Base-by-base conservation (phyloP, 768 basidiomycete genomes). In the Tremella yokohamensis region DNA sequence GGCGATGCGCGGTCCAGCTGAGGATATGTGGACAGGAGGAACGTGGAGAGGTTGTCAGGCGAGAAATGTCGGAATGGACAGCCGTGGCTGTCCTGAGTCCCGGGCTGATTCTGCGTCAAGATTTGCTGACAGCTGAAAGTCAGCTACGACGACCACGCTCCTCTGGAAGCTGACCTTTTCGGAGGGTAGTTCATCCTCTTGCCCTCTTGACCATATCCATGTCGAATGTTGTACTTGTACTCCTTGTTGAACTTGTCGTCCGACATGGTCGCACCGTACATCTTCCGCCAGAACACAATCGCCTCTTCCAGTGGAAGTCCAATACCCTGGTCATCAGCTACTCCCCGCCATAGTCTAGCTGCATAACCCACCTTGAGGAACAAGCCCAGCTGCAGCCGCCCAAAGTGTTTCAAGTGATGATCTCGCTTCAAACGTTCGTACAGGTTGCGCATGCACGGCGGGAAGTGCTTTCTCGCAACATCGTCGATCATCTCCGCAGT, bases 231-330 rank as follows among this genome's bases (percentile, higher is more conserved):
- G 76, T 99, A 99, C 68, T 85, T 87, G 82, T 97, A 87, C 73
- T 96, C 89, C 74, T 98, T 99, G 80, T 93, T 94, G 78, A 98
- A 99, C 74, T 90, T 87, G 78, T 97, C 91, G 58, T 97, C 94
- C 9, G 86, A 84, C 54, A 90, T 84, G 24, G 78, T 80, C 15
- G 68, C 60, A 12, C 69, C 72, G 74, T 94, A 96, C 22, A 88
- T 86, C 72, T 85, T 88, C 54, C 90, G 81, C 96, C 96, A 99
- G 77, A 96, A 99, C 9, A 82, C 78, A 48, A 97, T 75, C 1
- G 96, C 92, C 77, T 99, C 96, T 15, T 99, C 94, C 37, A 99
- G 84, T 0, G 93, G 87, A 57, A 99, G 78, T 8, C 96, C 96
- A 56, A 98, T 80, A 1, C 89, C 89, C 94, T 96, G 69, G 15